Evolutionary conservation across 495 filamentous ascomycete genomes (phyloP).

Genomic region (Talaromyces proteolyticus): DNA sequence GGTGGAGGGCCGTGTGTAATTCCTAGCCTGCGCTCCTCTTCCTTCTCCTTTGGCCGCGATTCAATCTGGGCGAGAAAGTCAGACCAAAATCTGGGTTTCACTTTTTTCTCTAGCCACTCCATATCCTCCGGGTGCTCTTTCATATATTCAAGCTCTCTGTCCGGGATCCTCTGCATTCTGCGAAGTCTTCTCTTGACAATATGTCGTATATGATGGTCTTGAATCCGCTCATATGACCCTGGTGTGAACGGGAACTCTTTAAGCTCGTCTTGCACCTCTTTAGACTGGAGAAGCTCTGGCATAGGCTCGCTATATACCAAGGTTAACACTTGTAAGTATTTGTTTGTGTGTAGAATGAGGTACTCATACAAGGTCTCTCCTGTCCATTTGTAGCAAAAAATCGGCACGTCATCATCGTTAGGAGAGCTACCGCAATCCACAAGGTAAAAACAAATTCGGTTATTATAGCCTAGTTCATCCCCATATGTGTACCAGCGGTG

Average conservation of each 20-base stretch:
- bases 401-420: slow-evolving; percentile 7
- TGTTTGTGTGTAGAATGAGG: background rate
- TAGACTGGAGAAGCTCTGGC: background rate
- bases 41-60: too few relatives aligned
- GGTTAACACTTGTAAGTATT: background rate
- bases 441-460: slow-evolving; percentile 7
- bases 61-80: slow-evolving; percentile 1
- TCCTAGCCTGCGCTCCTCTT: too few relatives aligned
- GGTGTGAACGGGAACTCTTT: slow-evolving; percentile 7
- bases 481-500: background rate
- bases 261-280: slow-evolving; percentile 1
- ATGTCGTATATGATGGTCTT: background rate
- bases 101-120: slow-evolving; percentile 3
- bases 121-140: slow-evolving; percentile 5
- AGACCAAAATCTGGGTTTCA: slow-evolving; percentile 7
- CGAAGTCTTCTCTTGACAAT: slow-evolving; percentile 3
- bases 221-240: background rate
- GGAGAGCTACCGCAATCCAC: slow-evolving; percentile 2
- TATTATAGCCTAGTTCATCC: slow-evolving; percentile 7
- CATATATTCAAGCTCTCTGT: slow-evolving; percentile 1
- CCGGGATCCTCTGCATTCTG: background rate
- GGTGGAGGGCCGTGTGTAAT: too few relatives aligned
- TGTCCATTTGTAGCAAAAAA: slow-evolving; percentile 8
- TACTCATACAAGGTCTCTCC: background rate
- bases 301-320: background rate